phyloP scores from a whole-genome alignment of 2,329 filamentous ascomycete species.

The Dryadomyces quercus-mongolicae region DNA sequence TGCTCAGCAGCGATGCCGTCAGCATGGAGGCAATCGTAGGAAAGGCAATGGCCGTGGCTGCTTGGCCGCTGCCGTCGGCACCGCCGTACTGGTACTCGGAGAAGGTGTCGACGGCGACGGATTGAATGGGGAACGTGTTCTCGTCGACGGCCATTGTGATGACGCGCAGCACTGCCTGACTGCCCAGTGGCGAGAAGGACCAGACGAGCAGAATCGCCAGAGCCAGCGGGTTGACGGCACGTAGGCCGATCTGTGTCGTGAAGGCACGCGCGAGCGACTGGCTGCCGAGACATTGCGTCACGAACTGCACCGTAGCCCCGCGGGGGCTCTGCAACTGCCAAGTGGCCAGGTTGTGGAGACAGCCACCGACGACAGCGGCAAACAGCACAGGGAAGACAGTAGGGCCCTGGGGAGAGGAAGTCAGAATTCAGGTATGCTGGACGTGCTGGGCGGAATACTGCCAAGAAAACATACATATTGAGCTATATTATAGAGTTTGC shows the following conservation, averaged over 20 bases:
- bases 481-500: not conserved
- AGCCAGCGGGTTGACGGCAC: constrained; percentile 15
- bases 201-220: constrained; percentile 16
- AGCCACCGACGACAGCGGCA: constrained; percentile 16
- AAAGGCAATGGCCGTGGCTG: not conserved
- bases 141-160: constrained; percentile 17
- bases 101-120: constrained; percentile 1
- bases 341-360: constrained; percentile 14
- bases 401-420: constrained; percentile 20
- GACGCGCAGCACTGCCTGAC: constrained; percentile 17
- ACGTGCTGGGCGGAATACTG: not conserved
- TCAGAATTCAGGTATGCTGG: constrained; percentile 4
- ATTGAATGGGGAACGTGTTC: not conserved
- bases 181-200: constrained; percentile 19
- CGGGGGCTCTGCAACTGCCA: constrained; percentile 16
- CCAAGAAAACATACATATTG: constrained; percentile 3
- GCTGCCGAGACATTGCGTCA: constrained; percentile 20
- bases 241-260: constrained; percentile 15
- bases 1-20: not conserved
- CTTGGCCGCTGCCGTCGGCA: not conserved
- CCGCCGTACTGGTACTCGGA: not conserved
- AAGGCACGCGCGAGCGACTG: constrained; percentile 18
- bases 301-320: constrained; percentile 14
- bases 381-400: constrained; percentile 20
- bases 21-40: constrained; percentile 2